These are phyloP conservation scores for Phalaenopsis hybrid DNA, from an alignment of 116 monocot species.

Conservation along the genomic window DNA sequence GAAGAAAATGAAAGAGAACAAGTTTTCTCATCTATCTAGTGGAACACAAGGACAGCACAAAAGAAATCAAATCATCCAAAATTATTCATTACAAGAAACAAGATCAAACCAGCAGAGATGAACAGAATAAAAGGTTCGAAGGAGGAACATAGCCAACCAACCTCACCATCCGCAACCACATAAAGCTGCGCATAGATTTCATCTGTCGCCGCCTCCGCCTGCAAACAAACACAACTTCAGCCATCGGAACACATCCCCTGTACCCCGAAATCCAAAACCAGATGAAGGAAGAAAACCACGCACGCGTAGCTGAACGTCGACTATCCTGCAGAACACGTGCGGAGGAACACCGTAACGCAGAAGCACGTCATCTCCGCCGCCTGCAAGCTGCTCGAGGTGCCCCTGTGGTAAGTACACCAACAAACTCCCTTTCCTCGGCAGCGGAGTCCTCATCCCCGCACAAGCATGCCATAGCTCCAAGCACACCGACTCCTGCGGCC, in stretches of 20 bases:
- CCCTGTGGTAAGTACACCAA: slow-evolving; percentile 90
- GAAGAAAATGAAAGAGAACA: neutral
- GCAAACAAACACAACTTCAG: neutral
- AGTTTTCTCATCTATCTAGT: neutral
- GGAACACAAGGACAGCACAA: no score
- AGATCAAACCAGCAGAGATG: neutral
- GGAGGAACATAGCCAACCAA: neutral
- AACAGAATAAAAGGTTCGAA: neutral
- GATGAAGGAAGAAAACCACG: neutral
- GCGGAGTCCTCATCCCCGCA: slow-evolving; percentile 55
- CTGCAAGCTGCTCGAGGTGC: slow-evolving; percentile 52
- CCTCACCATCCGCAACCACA: slow-evolving; percentile 56
- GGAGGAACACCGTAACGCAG: slow-evolving; percentile 32
- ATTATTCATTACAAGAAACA: neutral
- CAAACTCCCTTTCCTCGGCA: slow-evolving; percentile 64
- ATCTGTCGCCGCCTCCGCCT: slow-evolving; percentile 68
- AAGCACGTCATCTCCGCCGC: slow-evolving; percentile 11
- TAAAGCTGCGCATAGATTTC: slow-evolving; percentile 62
- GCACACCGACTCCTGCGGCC: slow-evolving; percentile 26
- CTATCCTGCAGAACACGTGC: slow-evolving; percentile 66
- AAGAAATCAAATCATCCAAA: neutral
- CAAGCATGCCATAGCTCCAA: slow-evolving; percentile 88
- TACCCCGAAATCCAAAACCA: neutral
- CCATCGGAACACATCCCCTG: neutral
- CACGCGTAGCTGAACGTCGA: slow-evolving; percentile 60